Evolutionary conservation across 2,329 filamentous ascomycete species (phyloP).

Genomic region (Alternaria arbusti): DNA sequence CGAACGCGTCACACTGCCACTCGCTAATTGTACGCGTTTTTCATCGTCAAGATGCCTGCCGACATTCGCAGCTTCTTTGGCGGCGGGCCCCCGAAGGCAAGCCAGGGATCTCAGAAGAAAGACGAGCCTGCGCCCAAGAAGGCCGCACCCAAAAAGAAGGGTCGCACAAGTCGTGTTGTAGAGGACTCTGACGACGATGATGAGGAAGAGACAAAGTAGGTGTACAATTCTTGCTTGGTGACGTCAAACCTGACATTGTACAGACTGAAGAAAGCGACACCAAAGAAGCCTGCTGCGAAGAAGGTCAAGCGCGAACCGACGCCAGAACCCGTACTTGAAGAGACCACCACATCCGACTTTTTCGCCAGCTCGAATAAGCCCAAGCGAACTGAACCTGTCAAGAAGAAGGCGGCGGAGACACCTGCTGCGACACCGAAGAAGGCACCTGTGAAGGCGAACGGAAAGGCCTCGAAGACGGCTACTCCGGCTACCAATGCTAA

Average conservation of each 20-base stretch:
- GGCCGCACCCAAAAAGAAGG: conserved; percentile 52
- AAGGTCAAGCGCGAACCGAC: conserved; percentile 60
- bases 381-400: conserved; percentile 55
- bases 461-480: conserved; percentile 36
- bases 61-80: conserved; percentile 94
- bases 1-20: background rate
- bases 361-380: conserved; percentile 66
- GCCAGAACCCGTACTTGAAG: conserved; percentile 59
- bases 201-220: conserved; percentile 46
- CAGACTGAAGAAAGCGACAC: conserved; percentile 52
- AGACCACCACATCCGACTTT: conserved; percentile 68
- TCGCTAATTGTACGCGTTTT: background rate
- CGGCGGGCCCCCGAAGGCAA: conserved; percentile 70
- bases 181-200: conserved; percentile 76
- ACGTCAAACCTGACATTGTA: conserved; percentile 28
- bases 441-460: conserved; percentile 42
- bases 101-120: conserved; percentile 40
- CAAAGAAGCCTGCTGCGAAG: conserved; percentile 65
- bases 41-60: conserved; percentile 66
- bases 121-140: conserved; percentile 46
- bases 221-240: background rate
- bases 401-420: conserved; percentile 39
- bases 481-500: conserved; percentile 47
- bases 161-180: conserved; percentile 54
- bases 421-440: conserved; percentile 47